Percentiles rank a stretch among this genome's conserved stretches.
Conservation (phyloP, 495 filamentous ascomycete species). For the Aspergillus baeticus region DNA sequence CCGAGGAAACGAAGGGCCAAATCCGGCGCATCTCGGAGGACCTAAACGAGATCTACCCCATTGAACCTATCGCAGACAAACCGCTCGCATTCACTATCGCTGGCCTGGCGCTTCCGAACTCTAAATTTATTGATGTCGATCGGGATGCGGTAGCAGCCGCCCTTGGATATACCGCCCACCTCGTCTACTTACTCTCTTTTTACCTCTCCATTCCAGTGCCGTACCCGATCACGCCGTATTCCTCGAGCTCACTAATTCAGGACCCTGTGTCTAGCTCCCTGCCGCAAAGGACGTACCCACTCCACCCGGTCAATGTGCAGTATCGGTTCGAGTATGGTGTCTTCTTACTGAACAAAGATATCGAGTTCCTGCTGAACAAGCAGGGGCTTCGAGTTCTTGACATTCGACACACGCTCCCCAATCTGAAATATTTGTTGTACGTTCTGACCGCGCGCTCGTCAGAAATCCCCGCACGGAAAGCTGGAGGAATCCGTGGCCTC, state of each 20-base stretch:
- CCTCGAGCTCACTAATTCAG: conserved; percentile 72
- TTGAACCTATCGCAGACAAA: conserved; percentile 60
- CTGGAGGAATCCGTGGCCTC: conserved; percentile 70
- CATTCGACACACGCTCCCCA: conserved; percentile 86
- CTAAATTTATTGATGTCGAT: conserved; percentile 61
- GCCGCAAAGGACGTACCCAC: conserved; percentile 70
- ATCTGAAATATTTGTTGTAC: conserved; percentile 89
- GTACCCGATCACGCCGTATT: conserved; percentile 71
- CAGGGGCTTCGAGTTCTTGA: conserved; percentile 77
- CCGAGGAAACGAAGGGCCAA: conserved; percentile 70
- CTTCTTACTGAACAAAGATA: conserved; percentile 90
- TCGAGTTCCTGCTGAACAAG: conserved; percentile 78
- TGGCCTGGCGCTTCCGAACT: conserved; percentile 73
- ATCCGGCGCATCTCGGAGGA: conserved; percentile 84
- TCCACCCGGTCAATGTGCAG: conserved; percentile 73
- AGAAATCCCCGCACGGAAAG: conserved; percentile 75
- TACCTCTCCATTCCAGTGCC: conserved; percentile 79
- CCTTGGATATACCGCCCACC: conserved; percentile 76
- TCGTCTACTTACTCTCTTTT: conserved; percentile 73
- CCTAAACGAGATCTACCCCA: conserved; percentile 73
- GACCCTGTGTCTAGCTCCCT: conserved; percentile 75
- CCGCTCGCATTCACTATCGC: conserved; percentile 77
- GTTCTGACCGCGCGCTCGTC: conserved; percentile 75
- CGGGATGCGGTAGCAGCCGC: conserved; percentile 75
- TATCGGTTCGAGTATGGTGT: conserved; percentile 94